Conservation (phyloP, 768 basidiomycete genomes). For the Glaciozyma antarctica region DNA sequence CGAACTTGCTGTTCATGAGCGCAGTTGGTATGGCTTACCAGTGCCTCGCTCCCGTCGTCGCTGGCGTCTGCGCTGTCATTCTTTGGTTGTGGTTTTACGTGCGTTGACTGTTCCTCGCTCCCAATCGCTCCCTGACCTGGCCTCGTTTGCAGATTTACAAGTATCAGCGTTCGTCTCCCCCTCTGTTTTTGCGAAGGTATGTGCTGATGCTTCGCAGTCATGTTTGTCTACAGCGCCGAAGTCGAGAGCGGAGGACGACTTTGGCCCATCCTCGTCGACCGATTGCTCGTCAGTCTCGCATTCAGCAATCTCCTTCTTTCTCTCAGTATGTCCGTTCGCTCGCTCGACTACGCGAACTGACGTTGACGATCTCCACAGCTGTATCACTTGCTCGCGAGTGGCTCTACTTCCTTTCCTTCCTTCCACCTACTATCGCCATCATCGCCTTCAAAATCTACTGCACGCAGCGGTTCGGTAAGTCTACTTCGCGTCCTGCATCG, state of each 20-base stretch:
- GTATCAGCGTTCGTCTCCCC: background rate
- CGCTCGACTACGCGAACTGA: no score
- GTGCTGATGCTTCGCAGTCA: background rate
- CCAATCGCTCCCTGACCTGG: no score
- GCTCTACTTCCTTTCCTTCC: background rate
- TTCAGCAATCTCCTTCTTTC: background rate
- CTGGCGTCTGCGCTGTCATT: constrained; percentile 52
- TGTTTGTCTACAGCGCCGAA: background rate
- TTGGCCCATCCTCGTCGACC: constrained; percentile 1
- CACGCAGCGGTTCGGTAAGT: background rate
- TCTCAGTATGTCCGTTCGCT: background rate
- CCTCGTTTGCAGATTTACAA: background rate
- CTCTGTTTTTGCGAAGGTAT: background rate
- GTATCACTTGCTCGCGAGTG: background rate
- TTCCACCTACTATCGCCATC: background rate
- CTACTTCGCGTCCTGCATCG: background rate
- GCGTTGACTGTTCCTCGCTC: no score
- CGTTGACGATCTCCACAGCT: background rate
- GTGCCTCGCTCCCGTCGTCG: constrained; percentile 83
- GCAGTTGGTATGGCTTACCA: constrained; percentile 76
- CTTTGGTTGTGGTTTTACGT: constrained; percentile 46
- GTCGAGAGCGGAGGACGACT: background rate
- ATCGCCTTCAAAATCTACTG: background rate
- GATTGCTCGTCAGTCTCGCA: background rate
- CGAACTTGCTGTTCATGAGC: constrained; percentile 45